phyloP scores from a whole-genome alignment of 768 basidiomycete genomes.

The Aureoboletus auriporus region DNA sequence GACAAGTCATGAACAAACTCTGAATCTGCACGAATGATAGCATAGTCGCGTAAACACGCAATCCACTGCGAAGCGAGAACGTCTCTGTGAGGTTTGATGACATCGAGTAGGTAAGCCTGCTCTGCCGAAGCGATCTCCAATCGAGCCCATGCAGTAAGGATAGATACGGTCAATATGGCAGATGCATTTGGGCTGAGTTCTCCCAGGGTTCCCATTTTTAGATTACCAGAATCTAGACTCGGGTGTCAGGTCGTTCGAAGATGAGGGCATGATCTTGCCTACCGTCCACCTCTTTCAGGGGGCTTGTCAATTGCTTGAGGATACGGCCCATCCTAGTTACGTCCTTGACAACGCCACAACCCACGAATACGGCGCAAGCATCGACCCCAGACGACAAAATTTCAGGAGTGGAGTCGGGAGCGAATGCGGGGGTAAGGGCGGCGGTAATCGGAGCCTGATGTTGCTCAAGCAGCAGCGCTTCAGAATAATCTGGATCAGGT shows the following conservation, averaged over 20 bases:
- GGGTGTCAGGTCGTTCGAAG: slow-evolving; percentile 5
- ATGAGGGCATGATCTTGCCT: slow-evolving; percentile 2
- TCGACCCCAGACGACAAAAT: slow-evolving; percentile 89
- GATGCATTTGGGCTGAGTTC: slow-evolving; percentile 93
- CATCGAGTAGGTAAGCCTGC: slow-evolving; percentile 73
- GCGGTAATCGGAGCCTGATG: slow-evolving; percentile 98
- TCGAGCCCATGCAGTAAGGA: slow-evolving; percentile 93
- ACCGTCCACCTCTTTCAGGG: slow-evolving; percentile 91
- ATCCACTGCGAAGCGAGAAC: slow-evolving; percentile 85
- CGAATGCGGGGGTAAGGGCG: slow-evolving; percentile 94
- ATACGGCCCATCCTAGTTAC: slow-evolving; percentile 91
- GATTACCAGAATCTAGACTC: slow-evolving; percentile 67
- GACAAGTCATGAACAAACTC: slow-evolving; percentile 78
- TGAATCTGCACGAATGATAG: slow-evolving; percentile 83
- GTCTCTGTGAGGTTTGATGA: slow-evolving; percentile 75
- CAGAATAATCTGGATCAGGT: slow-evolving; percentile 91
- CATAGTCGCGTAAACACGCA: slow-evolving; percentile 86
- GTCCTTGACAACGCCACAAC: slow-evolving; percentile 92
- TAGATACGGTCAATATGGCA: slow-evolving; percentile 90
- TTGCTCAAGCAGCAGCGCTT: slow-evolving; percentile 87
- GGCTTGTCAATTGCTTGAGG: slow-evolving; percentile 79
- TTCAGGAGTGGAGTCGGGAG: slow-evolving; percentile 92
- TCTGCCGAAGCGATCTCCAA: slow-evolving; percentile 72
- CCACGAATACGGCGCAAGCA: slow-evolving; percentile 92
- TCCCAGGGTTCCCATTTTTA: slow-evolving; percentile 81